phyloP scores from a whole-genome alignment of 108 stramenopile genomes.

The Halocafeteria seosinensis region DNA sequence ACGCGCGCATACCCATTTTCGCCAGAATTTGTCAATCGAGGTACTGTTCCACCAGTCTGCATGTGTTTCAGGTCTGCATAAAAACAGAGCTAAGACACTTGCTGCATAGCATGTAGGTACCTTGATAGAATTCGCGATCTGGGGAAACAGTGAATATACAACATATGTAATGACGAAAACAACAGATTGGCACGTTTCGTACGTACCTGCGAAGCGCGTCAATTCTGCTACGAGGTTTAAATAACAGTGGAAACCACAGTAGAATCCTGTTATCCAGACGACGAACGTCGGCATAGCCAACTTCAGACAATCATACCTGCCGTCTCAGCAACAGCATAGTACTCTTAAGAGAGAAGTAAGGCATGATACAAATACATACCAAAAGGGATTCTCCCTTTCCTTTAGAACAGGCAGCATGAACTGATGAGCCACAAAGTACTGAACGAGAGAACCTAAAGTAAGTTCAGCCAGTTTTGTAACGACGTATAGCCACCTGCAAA shows the following conservation, averaged over 20 bases:
- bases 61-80: too few species aligned
- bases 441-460: not conserved
- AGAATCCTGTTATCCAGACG: slow-evolving; percentile 74
- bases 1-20: slow-evolving; percentile 35
- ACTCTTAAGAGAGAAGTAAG: too few species aligned
- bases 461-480: not conserved
- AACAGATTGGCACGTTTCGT: too few species aligned
- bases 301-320: not conserved
- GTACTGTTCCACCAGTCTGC: slow-evolving; percentile 37
- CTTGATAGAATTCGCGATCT: slow-evolving; percentile 56
- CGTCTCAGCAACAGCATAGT: too few species aligned
- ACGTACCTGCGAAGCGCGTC: slow-evolving; percentile 65
- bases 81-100: too few species aligned
- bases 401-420: not conserved
- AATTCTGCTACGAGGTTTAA: slow-evolving; percentile 73
- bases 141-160: too few species aligned
- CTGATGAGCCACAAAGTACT: not conserved
- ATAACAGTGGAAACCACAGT: slow-evolving; percentile 65
- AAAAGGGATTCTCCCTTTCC: not conserved
- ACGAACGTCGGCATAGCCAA: slow-evolving; percentile 62
- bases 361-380: too few species aligned
- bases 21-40: slow-evolving; percentile 31
- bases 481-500: not conserved
- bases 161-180: too few species aligned
- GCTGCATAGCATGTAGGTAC: too few species aligned